Percentiles rank a stretch among this genome's conserved stretches.
Conservation (phyloP, 768 basidiomycete species). For the Phylloporus arenicola region DNA sequence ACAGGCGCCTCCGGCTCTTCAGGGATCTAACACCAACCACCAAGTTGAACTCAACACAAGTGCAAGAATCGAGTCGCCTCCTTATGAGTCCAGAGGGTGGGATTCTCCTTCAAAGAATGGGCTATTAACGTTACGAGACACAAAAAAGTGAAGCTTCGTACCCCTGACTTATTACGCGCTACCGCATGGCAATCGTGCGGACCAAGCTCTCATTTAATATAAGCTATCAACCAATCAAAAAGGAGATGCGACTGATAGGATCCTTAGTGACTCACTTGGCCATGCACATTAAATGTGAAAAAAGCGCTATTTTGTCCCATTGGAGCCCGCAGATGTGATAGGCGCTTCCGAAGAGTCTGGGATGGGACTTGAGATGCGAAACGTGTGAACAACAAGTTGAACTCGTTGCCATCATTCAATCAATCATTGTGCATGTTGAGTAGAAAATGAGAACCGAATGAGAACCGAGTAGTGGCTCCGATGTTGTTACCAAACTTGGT, state of each 20-base stretch:
- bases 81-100: neutral
- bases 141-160: neutral
- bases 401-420: neutral
- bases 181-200: slow-evolving; percentile 8
- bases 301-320: neutral
- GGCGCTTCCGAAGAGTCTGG: neutral
- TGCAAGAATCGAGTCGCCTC: neutral
- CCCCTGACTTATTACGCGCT: neutral
- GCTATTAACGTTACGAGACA: neutral
- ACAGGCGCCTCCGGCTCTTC: neutral
- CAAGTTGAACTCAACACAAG: too few species aligned
- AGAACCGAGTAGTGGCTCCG: neutral
- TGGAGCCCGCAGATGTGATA: neutral
- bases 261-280: neutral
- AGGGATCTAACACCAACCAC: neutral
- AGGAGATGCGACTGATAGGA: neutral
- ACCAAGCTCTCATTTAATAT: neutral
- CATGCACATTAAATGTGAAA: neutral
- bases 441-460: neutral
- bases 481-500: neutral
- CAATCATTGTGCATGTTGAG: neutral
- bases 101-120: neutral
- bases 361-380: neutral
- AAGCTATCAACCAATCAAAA: neutral
- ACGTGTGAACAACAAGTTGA: neutral